Base-by-base conservation (phyloP, 2,329 filamentous ascomycete species). In the Helotiales sp. region DNA sequence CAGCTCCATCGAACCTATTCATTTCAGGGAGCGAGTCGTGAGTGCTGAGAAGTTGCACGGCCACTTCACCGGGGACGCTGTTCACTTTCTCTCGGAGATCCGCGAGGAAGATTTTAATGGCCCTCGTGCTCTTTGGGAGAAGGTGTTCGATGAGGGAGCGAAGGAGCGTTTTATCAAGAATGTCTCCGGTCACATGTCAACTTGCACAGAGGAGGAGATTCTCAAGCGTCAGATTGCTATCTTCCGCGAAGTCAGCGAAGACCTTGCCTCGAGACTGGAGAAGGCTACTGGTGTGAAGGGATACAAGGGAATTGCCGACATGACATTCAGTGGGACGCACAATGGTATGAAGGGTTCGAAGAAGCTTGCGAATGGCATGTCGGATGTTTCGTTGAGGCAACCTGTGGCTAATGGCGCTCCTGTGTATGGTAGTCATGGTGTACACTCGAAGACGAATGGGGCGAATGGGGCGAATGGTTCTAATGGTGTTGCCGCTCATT, bases 141-240 rank as follows among this genome's bases (percentile, higher is more conserved):
- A 80, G 60, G 83, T 87, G 0, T 86, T 81, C 47, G 82, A 86
- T 55, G 82, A 83, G 24, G 75, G 74, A 10, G 83, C 83, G 0
- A 77, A 77, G 52, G 77, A 83, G 66, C 77, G 84, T 0, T 85
- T 86, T 71, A 76, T 87, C 69, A 76, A 74, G 36, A 87, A 86
- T 55, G 79, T 86, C 3, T 77, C 81, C 0, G 82, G 82, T 2
- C 85, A 87, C 72, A 87, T 87, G 82, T 74, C 72, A 27, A 77
- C 78, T 2, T 87, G 83, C 69, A 75, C 73, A 49, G 75, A 84
- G 42, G 73, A 84, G 62, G 84, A 87, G 69, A 80, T 85, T 2
- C 75, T 87, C 70, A 86, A 84, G 77, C 75, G 84, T 15, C 82
- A 87, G 71, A 86, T 87, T 58, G 80, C 77, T 52, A 87, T 87